Evolutionary conservation across 139 green algal genomes (phyloP), one percentile per base, ranked within the genome.

Genomic region (Raphidocelis subcapitata): DNA sequence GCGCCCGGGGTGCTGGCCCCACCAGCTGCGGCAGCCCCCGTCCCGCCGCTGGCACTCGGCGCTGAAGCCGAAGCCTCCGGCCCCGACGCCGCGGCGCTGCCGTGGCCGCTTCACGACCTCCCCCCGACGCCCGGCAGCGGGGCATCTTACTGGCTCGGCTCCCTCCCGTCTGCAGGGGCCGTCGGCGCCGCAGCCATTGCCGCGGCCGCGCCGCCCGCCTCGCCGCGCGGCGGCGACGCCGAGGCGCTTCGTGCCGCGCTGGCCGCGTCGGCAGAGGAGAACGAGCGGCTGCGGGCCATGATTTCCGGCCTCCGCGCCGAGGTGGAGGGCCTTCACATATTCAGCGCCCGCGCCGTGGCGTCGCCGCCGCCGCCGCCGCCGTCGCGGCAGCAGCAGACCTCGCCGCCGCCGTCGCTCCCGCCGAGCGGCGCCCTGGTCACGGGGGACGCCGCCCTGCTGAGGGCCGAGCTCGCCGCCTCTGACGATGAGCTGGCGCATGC

Each of bases 261-360:
- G 32, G 59, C 73, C 37, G 80, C 82, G 18, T 73, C 82, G 20
- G 62, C 87, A 59, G 51, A 33, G n/a, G 76, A 86, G 67, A 91
- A 89, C 62, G 35, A 62, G 33, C 79, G 83, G 23, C 82, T 90
- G 69, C 76, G 84, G 3, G 47, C 56, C 33, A 86, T 81, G 26
- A 68, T 92, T 23, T 79, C 66, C 14, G 72, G 84, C 32, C 84
- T 91, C 79, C 68, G 86, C 3, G 52, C 65, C n/a, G 88, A 93
- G 62, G 89, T 90, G 82, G 82, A 92, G 51, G 55, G 77, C 12
- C 56, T 88, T 65, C 84, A 88, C 56, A n/a, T n/a, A n/a, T n/a
- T n/a, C n/a, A n/a, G n/a, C n/a, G n/a, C n/a, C n/a, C n/a, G n/a
- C n/a, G n/a, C n/a, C n/a, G n/a, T n/a, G n/a, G n/a, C n/a, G n/a